Evolutionary conservation across 345 rosid genomes (phyloP), one percentile per base, ranked within the genome.

Genomic region (Eucalyptus urophylla): DNA sequence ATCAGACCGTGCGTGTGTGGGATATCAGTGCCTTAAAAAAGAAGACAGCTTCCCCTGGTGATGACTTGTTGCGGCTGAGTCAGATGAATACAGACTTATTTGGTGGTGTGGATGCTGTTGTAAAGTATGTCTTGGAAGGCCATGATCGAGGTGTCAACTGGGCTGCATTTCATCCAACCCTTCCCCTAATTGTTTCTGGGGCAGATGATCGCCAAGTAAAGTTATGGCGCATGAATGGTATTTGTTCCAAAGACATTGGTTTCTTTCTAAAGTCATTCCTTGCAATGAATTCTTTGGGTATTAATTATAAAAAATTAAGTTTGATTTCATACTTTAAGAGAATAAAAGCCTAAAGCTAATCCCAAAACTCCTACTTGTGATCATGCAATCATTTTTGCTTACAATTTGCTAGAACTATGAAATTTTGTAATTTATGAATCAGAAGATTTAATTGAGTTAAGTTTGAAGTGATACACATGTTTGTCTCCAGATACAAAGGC

Each of bases 121-220:
- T 97, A n/a, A 97, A 97, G 93, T 98, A 98, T 90, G 99, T 98
- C 51, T 92, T 98, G 90, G 99, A 98, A 93, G 99, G 99, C 87
- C 99, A 98, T 93, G 99, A 97, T 67, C 94, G 99, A 90, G 99
- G 99, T 29, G 99, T 98, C 56, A 98, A 97, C 94, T 98, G 99
- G 99, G 99, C 99, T 92, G 91, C 99, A 86, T 98, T 98, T 91
- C 99, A 98, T 89, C 99, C 99, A 60, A 95, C 94, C 43, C 95
- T 98, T 86, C 99, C 99, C 89, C 92, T 98, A 89, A 97, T 98
- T 54, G 99, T 98, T 90, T 98, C 99, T 1, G 99, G 99, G 89
- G 99, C 99, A 43, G 99, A 98, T 95, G 99, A 98, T 88, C 98
- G 98, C 56, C 98, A 98, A 94, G 97, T 98, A 86, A 98, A 98